Conservation (phyloP, 768 basidiomycete species). For the Macrolepiota albuminosa region DNA sequence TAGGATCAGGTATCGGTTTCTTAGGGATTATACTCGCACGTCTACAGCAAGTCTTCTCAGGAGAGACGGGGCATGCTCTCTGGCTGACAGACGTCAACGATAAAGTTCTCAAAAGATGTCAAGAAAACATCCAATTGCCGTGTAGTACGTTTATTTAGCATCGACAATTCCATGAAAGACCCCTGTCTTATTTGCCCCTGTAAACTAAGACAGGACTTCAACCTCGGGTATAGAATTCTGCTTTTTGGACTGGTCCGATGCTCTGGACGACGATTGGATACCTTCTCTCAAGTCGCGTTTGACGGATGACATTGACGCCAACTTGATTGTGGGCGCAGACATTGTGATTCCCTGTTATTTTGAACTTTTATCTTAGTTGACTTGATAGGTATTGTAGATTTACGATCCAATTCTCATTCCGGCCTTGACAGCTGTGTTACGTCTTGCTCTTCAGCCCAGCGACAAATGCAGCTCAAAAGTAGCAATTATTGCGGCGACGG, state of each 20-base stretch:
- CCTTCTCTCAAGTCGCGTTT: conserved; percentile 29
- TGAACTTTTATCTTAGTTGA: background rate
- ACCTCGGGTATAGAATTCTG: conserved; percentile 42
- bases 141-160: conserved; percentile 56
- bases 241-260: conserved; percentile 64
- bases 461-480: conserved; percentile 10
- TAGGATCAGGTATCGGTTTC: conserved; percentile 77
- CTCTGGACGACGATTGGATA: conserved; percentile 31
- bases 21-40: conserved; percentile 59
- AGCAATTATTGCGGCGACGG: conserved; percentile 48
- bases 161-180: conserved; percentile 10
- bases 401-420: conserved; percentile 64
- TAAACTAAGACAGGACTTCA: conserved; percentile 43
- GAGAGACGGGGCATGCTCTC: conserved; percentile 18
- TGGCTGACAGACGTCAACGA: conserved; percentile 65
- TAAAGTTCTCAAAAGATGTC: conserved; percentile 57
- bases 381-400: conserved; percentile 36
- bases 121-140: conserved; percentile 50
- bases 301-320: conserved; percentile 37
- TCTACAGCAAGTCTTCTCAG: conserved; percentile 38
- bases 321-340: conserved; percentile 71
- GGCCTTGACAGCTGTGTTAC: conserved; percentile 47
- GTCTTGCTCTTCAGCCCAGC: conserved; percentile 33
- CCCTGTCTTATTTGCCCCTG: background rate
- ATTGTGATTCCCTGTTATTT: conserved; percentile 30